Conservation (phyloP, 139 green algal genomes). For the Parachlorella kessleri region DNA sequence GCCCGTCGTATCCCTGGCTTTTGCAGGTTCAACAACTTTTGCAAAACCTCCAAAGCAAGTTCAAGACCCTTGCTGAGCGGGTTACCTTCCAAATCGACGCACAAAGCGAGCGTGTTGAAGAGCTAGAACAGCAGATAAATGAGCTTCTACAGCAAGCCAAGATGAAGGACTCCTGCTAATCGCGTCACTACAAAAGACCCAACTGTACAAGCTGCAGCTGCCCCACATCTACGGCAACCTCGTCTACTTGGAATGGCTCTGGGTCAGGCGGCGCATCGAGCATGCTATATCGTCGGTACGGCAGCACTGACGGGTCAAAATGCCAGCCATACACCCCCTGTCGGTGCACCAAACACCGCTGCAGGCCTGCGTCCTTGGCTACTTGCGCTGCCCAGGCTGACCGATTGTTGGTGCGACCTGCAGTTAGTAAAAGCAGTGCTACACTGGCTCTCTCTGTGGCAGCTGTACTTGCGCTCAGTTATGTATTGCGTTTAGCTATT, state of each 20-base stretch:
- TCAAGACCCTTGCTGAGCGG: neutral
- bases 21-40: conserved; percentile 6
- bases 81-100: neutral
- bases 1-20: too few relatives aligned
- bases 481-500: too few relatives aligned
- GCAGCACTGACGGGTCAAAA: conserved; percentile 56
- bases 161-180: neutral
- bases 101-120: neutral
- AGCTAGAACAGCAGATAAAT: neutral
- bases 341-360: conserved; percentile 37
- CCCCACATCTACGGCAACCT: conserved; percentile 19
- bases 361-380: conserved; percentile 49
- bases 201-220: conserved; percentile 17
- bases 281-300: conserved; percentile 58
- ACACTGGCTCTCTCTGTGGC: too few relatives aligned
- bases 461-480: too few relatives aligned
- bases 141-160: neutral
- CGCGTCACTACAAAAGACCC: neutral
- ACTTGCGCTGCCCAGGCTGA: conserved; percentile 72
- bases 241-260: conserved; percentile 40
- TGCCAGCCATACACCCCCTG: conserved; percentile 69
- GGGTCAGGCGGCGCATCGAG: conserved; percentile 58
- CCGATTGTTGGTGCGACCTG: conserved; percentile 53
- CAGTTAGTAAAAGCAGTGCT: too few relatives aligned
- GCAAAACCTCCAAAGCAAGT: neutral